Evolutionary conservation across 169 alveolate genomes (phyloP), one percentile per base, ranked within the genome.

Genomic region (Eimeria praecox): DNA sequence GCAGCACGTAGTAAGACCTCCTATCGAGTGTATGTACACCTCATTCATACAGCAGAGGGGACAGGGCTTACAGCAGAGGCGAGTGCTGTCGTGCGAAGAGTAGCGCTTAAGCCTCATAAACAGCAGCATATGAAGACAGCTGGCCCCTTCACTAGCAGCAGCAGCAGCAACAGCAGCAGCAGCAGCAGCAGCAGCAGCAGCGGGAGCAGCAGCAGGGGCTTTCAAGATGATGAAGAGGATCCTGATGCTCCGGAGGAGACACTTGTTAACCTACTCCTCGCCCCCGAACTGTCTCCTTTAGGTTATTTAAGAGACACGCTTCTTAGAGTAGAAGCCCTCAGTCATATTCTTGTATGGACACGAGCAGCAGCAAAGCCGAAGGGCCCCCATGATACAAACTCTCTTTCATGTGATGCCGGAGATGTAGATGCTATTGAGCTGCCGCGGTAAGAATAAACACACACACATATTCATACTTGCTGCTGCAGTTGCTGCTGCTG

Each of bases 291-390:
- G 62, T 30, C 69, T 35, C 95, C 95, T 18, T 59, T 91, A n/a
- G 18, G 18, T n/a, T 52, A 75, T n/a, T 64, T 91, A 35, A 69
- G 56, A 38, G 88, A 77, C 33, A 77, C 54, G 2, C 91, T 91
- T 24, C 42, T 54, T 33, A 38, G 95, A 22, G 83, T 91, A 20
- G 95, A 77, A 52, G 85, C 85, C 66, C 91, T 75, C 56, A 71
- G 90, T 69, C 83, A 91, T 90, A 77, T 59, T 16, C 95, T 91
- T 66, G 95, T 77, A n/a, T 91, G 95, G 95, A 35, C 85, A 46
- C 59, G 24, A 40, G 69, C 71, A 5, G 95, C 85, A 10, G 4
- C 18, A 27, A 27, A 24, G 33, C 94, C 94, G 38, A 16, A 22
- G 38, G 73, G 86, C 38, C 87, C 49, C 49, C 71, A 66, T 2